These are phyloP conservation scores for Boletus holoroseus DNA, from an alignment of 1,284 basidiomycete species.

Conservation along the genomic window DNA sequence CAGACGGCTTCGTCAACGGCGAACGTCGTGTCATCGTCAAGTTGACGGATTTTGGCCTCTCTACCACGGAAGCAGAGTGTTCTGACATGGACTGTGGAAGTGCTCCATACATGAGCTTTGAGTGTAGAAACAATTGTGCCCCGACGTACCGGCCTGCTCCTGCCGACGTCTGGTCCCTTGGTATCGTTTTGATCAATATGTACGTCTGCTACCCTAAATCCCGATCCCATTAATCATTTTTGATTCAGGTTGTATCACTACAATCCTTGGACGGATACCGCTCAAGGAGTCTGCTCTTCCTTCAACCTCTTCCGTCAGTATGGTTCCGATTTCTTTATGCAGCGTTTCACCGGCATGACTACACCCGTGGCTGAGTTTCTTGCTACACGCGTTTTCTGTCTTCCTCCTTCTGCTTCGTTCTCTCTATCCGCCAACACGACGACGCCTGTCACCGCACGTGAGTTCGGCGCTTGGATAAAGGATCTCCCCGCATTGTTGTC, in stretches of 20 bases:
- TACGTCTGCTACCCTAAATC: conserved; percentile 34
- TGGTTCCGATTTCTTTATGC: conserved; percentile 82
- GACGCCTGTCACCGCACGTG: conserved; percentile 70
- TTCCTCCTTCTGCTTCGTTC: conserved; percentile 42
- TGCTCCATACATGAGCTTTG: conserved; percentile 98
- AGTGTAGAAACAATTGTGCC: conserved; percentile 96
- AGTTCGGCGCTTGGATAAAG: conserved; percentile 84
- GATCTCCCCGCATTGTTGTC: conserved; percentile 68
- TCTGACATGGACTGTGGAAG: conserved; percentile 98
- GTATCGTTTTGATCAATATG: conserved; percentile 98
- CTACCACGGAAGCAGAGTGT: conserved; percentile 82
- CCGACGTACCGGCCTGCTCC: conserved; percentile 90
- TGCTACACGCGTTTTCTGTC: conserved; percentile 80
- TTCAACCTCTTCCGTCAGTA: conserved; percentile 80
- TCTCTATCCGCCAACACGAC: conserved; percentile 34
- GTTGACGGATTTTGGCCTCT: conserved; percentile 94
- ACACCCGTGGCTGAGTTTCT: conserved; percentile 82
- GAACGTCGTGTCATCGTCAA: conserved; percentile 86
- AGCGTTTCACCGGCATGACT: conserved; percentile 91
- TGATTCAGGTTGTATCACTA: conserved; percentile 84
- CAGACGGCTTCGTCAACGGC: conserved; percentile 60
- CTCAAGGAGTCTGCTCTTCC: conserved; percentile 67
- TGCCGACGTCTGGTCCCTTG: conserved; percentile 98
- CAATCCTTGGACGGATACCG: conserved; percentile 97
- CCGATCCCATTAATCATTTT: conserved; percentile 4